A percentile compares a stretch with the other conserved stretches of the same genome.
phyloP scores from a whole-genome alignment of 805 yeast genomes.

The Yamadazyma endophytica region DNA sequence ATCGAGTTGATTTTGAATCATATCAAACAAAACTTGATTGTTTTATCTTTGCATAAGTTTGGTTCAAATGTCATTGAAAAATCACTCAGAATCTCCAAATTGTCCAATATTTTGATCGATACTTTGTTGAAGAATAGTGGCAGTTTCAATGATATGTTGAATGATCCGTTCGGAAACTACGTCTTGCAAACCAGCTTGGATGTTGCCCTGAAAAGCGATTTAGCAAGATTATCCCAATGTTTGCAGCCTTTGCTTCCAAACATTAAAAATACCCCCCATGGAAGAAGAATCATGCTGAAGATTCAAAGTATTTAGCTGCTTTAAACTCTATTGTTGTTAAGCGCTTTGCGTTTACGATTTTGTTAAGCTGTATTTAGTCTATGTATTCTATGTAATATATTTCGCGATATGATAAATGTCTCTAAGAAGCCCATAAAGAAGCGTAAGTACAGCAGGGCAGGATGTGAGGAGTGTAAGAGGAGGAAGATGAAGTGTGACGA shows the following conservation, averaged over 20 bases:
- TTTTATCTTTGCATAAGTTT: slow-evolving; percentile 55
- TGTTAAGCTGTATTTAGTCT: no score
- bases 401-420: no score
- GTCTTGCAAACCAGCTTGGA: slow-evolving; percentile 58
- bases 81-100: slow-evolving; percentile 43
- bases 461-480: slow-evolving; percentile 42
- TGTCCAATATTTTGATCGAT: slow-evolving; percentile 42
- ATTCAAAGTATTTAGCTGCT: slow-evolving; percentile 24
- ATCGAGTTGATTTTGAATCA: slow-evolving; percentile 31
- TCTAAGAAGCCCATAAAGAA: no score
- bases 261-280: slow-evolving; percentile 89
- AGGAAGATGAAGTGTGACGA: slow-evolving; percentile 44
- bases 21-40: slow-evolving; percentile 32
- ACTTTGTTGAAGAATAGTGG: slow-evolving; percentile 35
- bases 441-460: slow-evolving; percentile 36
- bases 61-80: slow-evolving; percentile 61
- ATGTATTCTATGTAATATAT: slow-evolving; percentile 1
- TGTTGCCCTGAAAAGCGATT: slow-evolving; percentile 49
- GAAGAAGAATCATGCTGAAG: slow-evolving; percentile 84
- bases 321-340: background rate
- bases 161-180: slow-evolving; percentile 58
- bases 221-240: slow-evolving; percentile 50
- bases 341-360: slow-evolving; percentile 3
- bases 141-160: slow-evolving; percentile 41
- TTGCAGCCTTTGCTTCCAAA: slow-evolving; percentile 74